Base-by-base conservation (phyloP, 371 early-diverging fungal species). In the Syncephalis fuscata region DNA sequence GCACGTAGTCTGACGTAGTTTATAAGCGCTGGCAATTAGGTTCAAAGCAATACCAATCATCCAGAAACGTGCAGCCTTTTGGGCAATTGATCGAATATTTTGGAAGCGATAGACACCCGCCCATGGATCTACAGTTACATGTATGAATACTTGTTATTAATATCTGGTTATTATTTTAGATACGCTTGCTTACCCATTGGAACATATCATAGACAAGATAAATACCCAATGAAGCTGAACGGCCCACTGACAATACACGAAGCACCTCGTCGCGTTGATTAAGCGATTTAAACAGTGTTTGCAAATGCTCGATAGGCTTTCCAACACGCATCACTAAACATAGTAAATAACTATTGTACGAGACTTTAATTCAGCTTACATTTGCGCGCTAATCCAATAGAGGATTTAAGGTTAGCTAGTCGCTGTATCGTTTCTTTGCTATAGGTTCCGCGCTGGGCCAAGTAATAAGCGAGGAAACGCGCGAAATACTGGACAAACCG, bases 401-500 rank as follows among this genome's bases (percentile, higher is more conserved):
- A 63, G 20, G 63, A 69, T 53, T 67, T 66, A 44, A 82, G 66
- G 25, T 66, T 64, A 17, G 49, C 51, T 54, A 76, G 68, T 25
- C 75, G 71, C 32, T 58, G 61, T 26, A 76, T 51, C 1, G 54
- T 58, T 11, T 61, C 67, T 49, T 77, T 65, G 41, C 66, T 49
- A 37, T 66, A 65, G 14, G 71, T 76, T 20, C 56, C 52, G 44
- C 66, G 55, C 39, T 46, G 56, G 46, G 52, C 37, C 49, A 68
- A 56, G 51, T 73, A 70, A 64, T 73, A 76, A 27, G 63, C 71
- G 11, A 78, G 50, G 51, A 78, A 73, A 10, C 82, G 74, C 2
- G 81, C 70, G 61, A 82, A 74, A 65, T 84, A 84, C 57, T 86
- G 87, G 0, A 82, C 68, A 11, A 71, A 49, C 44, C 86, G 68